Conservation (phyloP, 305 asterid genomes). For the Striga hermonthica region DNA sequence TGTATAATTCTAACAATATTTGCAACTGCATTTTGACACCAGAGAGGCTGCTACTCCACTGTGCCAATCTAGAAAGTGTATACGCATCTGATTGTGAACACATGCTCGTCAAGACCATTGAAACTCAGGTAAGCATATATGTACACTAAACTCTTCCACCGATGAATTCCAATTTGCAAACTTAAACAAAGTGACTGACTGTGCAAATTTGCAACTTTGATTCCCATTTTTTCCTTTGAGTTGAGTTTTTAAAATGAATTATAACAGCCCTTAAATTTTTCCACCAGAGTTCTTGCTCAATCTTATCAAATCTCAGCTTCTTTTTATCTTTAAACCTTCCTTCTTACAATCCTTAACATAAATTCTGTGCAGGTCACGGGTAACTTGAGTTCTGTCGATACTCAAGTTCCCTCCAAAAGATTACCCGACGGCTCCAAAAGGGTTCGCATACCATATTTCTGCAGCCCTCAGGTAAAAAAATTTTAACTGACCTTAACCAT, state of each 20-base stretch:
- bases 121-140: conserved; percentile 60
- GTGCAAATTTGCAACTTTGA: too few relatives aligned
- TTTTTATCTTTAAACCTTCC: too few relatives aligned
- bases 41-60: conserved; percentile 85
- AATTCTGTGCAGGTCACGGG: conserved; percentile 43
- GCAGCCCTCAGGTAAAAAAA: conserved; percentile 62
- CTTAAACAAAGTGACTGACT: too few relatives aligned
- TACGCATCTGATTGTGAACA: conserved; percentile 72
- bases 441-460: conserved; percentile 53
- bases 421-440: conserved; percentile 95
- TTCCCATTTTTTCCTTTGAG: too few relatives aligned
- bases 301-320: too few relatives aligned
- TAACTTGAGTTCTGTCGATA: conserved; percentile 37
- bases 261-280: too few relatives aligned
- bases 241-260: too few relatives aligned
- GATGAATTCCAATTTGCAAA: background rate
- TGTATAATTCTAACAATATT: background rate
- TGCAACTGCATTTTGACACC: conserved; percentile 22
- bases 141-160: background rate
- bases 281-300: too few relatives aligned
- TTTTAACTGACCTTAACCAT: background rate
- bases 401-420: conserved; percentile 54
- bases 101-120: conserved; percentile 59
- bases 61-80: conserved; percentile 71
- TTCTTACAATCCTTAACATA: background rate